Base-by-base conservation (phyloP, 2,329 filamentous ascomycete species). In the Ascochyta fabae region DNA sequence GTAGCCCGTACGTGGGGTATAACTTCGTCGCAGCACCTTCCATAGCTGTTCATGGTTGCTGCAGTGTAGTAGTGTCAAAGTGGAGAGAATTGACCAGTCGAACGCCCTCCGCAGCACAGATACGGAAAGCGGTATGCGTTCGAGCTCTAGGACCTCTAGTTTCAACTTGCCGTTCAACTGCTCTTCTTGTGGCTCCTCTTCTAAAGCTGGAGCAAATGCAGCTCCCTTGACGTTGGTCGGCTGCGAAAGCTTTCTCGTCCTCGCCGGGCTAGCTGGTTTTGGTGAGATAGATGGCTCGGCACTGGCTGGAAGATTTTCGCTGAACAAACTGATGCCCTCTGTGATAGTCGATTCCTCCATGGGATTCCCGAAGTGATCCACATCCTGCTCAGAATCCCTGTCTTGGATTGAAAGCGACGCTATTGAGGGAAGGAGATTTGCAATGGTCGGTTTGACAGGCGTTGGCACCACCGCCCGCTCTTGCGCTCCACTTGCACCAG, bases 11-110 rank as follows among this genome's bases (percentile, higher is more conserved):
- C 70, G 70, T 8, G 79, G 79, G 7, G 77, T 75, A 53, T 78
- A 79, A 19, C 71, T 84, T 55, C 84, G 82, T 45, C 86, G 85
- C 13, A 95, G 80, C 48, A 86, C 83, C 66, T 87, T 88, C 90
- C 90, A 95, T 2, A 95, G 79, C 53, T 84, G 83, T 56, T 93
- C 89, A 67, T 92, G 87, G 48, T 90, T 85, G 31, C 82, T 80
- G 69, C 91, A 95, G 58, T 88, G 82, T 41, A 95, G 83, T 19
- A 95, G 82, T 0, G 91, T 94, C 46, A 95, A 75, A 15, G 80
- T 88, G 3, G 86, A 90, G 48, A 95, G 74, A 9, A 83, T 79
- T 1, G 86, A 85, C 90, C 90, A 95, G 74, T 95, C 90, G 38
- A 95, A 82, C 1, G 85, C 88, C 57, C 84, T 84, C 42, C 86